These are phyloP conservation scores for Melampsora americana DNA, from an alignment of 1,284 basidiomycete genomes.

Conservation along the genomic window DNA sequence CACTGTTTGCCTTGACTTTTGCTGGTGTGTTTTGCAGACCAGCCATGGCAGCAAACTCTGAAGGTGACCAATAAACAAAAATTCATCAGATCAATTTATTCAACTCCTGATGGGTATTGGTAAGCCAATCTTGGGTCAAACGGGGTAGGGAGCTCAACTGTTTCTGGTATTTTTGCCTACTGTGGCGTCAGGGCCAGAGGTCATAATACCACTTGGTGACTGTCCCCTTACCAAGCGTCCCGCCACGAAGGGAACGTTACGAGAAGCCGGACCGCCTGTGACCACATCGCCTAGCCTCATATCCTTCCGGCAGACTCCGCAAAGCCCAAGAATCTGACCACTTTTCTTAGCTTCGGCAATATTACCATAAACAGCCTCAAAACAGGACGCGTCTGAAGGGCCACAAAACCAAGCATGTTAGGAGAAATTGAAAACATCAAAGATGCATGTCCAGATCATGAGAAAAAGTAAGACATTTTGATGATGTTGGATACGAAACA, in stretches of 20 bases:
- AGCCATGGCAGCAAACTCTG: conserved; percentile 51
- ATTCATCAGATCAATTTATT: too few relatives aligned
- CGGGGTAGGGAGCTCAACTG: neutral
- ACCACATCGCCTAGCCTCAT: conserved; percentile 59
- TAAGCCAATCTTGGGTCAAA: too few relatives aligned
- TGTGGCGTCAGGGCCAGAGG: neutral
- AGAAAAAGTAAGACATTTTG: neutral
- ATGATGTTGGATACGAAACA: neutral
- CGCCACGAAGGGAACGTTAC: neutral
- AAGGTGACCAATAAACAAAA: neutral
- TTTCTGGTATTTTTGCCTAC: neutral
- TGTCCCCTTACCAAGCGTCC: neutral
- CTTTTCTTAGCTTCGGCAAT: conserved; percentile 64
- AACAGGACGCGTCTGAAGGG: conserved; percentile 69
- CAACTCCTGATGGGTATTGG: too few relatives aligned
- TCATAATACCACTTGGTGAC: neutral
- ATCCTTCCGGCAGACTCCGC: conserved; percentile 88
- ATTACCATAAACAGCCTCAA: conserved; percentile 88
- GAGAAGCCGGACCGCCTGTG: conserved; percentile 4
- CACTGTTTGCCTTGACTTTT: neutral
- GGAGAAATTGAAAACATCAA: neutral
- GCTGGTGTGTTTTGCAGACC: conserved; percentile 43
- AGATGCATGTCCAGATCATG: neutral
- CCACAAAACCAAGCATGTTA: neutral
- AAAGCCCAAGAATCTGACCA: conserved; percentile 68